Percentiles rank a stretch among this genome's conserved stretches.
Evolutionary conservation across 129 eudicot genomes (phyloP).

Genomic region (Glebionis coronaria): DNA sequence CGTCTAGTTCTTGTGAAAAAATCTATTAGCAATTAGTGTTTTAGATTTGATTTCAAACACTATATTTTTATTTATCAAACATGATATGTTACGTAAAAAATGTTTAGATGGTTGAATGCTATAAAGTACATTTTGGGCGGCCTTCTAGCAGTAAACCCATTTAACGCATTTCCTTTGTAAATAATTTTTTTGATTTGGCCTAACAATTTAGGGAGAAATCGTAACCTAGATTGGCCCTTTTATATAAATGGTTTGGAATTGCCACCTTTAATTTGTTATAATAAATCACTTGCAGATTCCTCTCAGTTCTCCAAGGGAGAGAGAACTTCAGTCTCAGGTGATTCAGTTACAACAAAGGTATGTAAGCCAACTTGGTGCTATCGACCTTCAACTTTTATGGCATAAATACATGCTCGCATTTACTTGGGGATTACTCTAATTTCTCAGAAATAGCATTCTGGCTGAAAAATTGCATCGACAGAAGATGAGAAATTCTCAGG

Average conservation of each 20-base stretch:
- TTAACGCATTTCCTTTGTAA: background rate
- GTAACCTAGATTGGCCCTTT: background rate
- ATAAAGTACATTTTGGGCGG: background rate
- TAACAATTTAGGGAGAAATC: background rate
- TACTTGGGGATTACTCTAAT: background rate
- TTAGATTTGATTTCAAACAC: background rate
- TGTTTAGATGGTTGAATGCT: background rate
- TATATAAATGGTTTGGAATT: background rate
- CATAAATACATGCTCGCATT: background rate
- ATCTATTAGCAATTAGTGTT: background rate
- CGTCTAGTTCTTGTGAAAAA: too few relatives aligned
- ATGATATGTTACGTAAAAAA: background rate
- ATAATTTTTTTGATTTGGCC: background rate
- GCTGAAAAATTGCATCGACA: conserved; percentile 76
- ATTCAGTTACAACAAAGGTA: conserved; percentile 87
- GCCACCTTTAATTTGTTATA: background rate
- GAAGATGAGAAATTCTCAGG: conserved; percentile 45
- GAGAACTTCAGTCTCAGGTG: conserved; percentile 70
- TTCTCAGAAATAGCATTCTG: conserved; percentile 61
- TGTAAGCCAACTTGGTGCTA: conserved; percentile 1
- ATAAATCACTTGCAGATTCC: conserved; percentile 41
- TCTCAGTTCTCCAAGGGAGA: conserved; percentile 58
- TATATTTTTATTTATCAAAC: background rate
- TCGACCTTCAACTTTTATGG: conserved; percentile 3
- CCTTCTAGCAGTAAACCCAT: background rate